Evolutionary conservation across 1,139 yeast species (phyloP).

Genomic region (Sugiyamaella pinicola): DNA sequence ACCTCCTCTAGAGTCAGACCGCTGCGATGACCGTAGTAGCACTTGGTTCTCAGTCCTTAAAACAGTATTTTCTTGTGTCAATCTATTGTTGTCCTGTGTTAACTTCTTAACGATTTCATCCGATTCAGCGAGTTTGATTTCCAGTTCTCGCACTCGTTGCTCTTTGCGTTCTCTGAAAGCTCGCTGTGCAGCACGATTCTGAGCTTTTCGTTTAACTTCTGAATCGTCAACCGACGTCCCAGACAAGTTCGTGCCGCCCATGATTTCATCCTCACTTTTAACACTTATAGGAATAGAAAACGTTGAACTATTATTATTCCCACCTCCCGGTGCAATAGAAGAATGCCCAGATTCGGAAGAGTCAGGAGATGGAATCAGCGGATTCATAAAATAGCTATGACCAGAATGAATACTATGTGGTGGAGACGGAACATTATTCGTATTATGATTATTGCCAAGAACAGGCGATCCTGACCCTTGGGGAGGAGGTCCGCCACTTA

Average conservation of each 20-base stretch:
- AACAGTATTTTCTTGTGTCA: conserved; percentile 56
- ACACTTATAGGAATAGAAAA: conserved; percentile 1
- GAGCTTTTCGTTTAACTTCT: conserved; percentile 67
- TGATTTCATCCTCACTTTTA: conserved; percentile 16
- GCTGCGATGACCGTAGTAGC: conserved; percentile 16
- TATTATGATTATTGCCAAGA: not conserved
- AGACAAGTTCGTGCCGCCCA: conserved; percentile 23
- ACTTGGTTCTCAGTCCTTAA: conserved; percentile 63
- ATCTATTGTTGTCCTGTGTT: conserved; percentile 54
- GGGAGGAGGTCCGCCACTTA: conserved; percentile 1
- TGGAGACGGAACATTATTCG: conserved; percentile 7
- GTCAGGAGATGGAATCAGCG: conserved; percentile 19
- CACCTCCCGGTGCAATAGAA: conserved; percentile 5
- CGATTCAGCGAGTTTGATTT: conserved; percentile 58
- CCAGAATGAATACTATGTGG: conserved; percentile 8
- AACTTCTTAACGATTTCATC: conserved; percentile 61
- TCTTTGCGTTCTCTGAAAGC: conserved; percentile 89
- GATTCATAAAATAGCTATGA: conserved; percentile 12
- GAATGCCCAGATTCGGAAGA: conserved; percentile 21
- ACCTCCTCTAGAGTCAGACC: conserved; percentile 3
- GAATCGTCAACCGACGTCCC: conserved; percentile 46
- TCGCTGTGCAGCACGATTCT: conserved; percentile 86
- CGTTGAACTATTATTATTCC: not conserved
- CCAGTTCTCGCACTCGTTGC: conserved; percentile 67
- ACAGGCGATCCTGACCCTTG: not conserved